Evolutionary conservation across 2,329 filamentous ascomycete genomes (phyloP).

Genomic region (Fusarium vanettenii): DNA sequence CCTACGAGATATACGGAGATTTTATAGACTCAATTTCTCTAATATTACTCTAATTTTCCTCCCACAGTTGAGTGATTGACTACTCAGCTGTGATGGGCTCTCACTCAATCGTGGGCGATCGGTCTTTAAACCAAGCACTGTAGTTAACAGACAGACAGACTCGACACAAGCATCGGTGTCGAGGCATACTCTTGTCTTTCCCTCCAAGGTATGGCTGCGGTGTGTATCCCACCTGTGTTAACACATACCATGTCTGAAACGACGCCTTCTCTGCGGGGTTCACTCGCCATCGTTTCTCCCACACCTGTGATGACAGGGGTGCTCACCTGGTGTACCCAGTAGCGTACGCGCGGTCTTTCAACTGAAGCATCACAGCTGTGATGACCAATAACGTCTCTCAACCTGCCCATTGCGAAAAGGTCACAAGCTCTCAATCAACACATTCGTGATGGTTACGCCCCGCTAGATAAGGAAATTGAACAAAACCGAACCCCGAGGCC

Average conservation of each 20-base stretch:
- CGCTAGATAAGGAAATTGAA: neutral
- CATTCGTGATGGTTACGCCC: neutral
- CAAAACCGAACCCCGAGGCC: neutral
- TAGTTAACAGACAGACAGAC: neutral
- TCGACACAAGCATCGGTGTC: neutral
- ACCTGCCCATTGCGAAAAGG: neutral
- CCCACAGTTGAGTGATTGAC: neutral
- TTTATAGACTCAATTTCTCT: neutral
- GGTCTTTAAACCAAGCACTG: neutral
- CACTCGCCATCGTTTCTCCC: neutral
- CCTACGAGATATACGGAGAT: neutral
- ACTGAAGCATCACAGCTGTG: neutral
- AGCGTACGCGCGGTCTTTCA: neutral
- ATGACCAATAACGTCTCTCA: neutral
- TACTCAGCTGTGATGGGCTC: neutral
- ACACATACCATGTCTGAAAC: neutral
- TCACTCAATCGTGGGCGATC: neutral
- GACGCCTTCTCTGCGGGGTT: neutral
- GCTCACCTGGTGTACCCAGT: neutral
- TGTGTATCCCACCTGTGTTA: neutral
- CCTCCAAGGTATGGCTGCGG: neutral
- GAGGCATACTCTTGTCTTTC: neutral
- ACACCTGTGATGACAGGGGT: neutral
- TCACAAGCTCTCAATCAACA: neutral
- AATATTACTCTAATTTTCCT: neutral